These are phyloP conservation scores for Aspergillus diversus DNA, from an alignment of 495 filamentous ascomycete genomes.

Conservation along the genomic window DNA sequence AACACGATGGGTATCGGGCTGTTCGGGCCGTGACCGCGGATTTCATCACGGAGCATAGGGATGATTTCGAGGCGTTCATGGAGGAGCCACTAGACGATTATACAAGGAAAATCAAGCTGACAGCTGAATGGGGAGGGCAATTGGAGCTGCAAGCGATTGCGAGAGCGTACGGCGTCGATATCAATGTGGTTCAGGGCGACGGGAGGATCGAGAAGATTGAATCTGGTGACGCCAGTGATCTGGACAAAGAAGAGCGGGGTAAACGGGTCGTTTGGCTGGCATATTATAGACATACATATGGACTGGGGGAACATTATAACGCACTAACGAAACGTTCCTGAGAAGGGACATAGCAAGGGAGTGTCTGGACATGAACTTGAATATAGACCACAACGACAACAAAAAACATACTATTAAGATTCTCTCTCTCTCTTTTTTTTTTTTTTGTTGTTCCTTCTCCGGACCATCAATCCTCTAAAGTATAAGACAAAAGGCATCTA, in stretches of 20 bases:
- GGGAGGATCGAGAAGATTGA: slow-evolving; percentile 77
- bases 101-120: slow-evolving; percentile 75
- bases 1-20: slow-evolving; percentile 50
- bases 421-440: not conserved
- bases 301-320: slow-evolving; percentile 96
- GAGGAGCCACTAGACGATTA: slow-evolving; percentile 81
- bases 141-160: slow-evolving; percentile 86
- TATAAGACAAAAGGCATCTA: not conserved
- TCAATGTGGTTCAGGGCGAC: slow-evolving; percentile 82
- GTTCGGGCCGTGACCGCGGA: slow-evolving; percentile 57
- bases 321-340: slow-evolving; percentile 57
- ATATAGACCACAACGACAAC: not conserved
- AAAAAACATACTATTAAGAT: not conserved
- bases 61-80: slow-evolving; percentile 72
- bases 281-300: slow-evolving; percentile 92
- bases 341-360: not conserved
- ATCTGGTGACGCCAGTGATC: slow-evolving; percentile 46
- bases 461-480: not conserved
- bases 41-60: slow-evolving; percentile 59
- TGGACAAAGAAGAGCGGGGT: slow-evolving; percentile 48
- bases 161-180: slow-evolving; percentile 77
- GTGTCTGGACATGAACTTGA: not conserved
- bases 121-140: slow-evolving; percentile 97
- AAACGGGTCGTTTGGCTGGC: slow-evolving; percentile 76
- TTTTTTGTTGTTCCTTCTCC: not conserved